phyloP scores from a whole-genome alignment of 129 eudicot genomes.

The Dittrichia graveolens region DNA sequence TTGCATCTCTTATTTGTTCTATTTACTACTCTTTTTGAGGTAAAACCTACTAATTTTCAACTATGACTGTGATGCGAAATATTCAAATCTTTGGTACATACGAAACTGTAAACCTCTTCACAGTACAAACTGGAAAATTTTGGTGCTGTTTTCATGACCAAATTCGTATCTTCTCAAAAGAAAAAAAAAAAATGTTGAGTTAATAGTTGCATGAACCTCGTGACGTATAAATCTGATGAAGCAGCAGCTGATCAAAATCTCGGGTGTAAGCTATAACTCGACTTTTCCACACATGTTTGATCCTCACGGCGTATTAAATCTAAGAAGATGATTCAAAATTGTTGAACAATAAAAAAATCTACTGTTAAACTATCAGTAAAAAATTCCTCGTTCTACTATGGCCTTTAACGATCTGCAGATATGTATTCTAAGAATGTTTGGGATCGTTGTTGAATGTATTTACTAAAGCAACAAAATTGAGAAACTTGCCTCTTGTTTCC shows the following conservation, averaged over 20 bases:
- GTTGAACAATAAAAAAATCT: neutral
- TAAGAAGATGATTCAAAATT: slow-evolving; percentile 6
- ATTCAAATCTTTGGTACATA: slow-evolving; percentile 3
- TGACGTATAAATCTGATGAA: neutral
- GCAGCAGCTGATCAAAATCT: slow-evolving; percentile 27
- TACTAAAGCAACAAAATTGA: slow-evolving; percentile 15
- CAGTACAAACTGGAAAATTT: slow-evolving; percentile 17
- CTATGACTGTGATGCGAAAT: neutral
- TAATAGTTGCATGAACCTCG: slow-evolving; percentile 24
- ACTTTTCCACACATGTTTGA: slow-evolving; percentile 15
- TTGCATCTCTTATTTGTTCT: neutral
- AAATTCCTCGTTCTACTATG: slow-evolving; percentile 4
- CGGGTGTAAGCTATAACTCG: slow-evolving; percentile 22
- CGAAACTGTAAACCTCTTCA: slow-evolving; percentile 2
- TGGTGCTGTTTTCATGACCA: slow-evolving; percentile 2
- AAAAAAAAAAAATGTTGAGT: slow-evolving; percentile 2
- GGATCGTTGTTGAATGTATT: slow-evolving; percentile 12
- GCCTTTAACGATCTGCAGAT: slow-evolving; percentile 3
- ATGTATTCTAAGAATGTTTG: slow-evolving; percentile 6
- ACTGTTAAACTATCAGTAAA: slow-evolving; percentile 12
- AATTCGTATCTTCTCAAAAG: neutral
- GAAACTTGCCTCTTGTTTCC: slow-evolving; percentile 20
- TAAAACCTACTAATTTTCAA: neutral
- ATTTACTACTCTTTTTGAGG: neutral
- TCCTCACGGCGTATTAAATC: slow-evolving; percentile 9